These are phyloP conservation scores for Glaciozyma antarctica DNA, from an alignment of 768 basidiomycete genomes.

Conservation along the genomic window DNA sequence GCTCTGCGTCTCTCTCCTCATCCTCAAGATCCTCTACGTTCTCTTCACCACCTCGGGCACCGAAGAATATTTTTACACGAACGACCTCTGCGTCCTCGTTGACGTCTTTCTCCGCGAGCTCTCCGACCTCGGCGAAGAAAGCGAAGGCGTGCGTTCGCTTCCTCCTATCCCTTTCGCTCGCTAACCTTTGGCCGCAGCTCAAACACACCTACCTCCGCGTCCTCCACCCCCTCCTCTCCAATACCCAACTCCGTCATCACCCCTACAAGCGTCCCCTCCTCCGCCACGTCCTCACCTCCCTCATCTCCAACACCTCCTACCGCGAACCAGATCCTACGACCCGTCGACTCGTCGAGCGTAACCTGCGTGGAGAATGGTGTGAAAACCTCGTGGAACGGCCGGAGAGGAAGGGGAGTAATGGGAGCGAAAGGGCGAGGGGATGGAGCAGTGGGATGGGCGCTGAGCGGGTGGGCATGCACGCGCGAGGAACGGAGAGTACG, in stretches of 20 bases:
- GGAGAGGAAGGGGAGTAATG: not conserved
- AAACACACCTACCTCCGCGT: constrained; percentile 96
- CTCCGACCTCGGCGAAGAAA: constrained; percentile 81
- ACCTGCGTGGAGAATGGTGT: constrained; percentile 71
- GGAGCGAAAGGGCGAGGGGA: not conserved
- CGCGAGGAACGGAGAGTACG: constrained; percentile 17
- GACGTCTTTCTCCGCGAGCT: constrained; percentile 97
- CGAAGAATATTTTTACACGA: constrained; percentile 94
- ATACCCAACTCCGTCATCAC: constrained; percentile 72
- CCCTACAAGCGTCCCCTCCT: constrained; percentile 92
- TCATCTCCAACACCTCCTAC: constrained; percentile 55
- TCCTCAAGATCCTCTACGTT: constrained; percentile 87
- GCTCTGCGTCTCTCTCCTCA: constrained; percentile 83
- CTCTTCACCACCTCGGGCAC: constrained; percentile 88
- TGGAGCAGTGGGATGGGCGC: constrained; percentile 10
- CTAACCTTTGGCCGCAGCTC: constrained; percentile 45
- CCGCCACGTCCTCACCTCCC: constrained; percentile 65
- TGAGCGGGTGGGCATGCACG: not conserved
- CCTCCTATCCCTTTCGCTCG: not conserved
- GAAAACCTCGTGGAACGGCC: constrained; percentile 22
- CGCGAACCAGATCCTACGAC: constrained; percentile 80
- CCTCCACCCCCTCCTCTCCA: constrained; percentile 84
- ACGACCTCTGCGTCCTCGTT: constrained; percentile 88
- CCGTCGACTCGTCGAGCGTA: constrained; percentile 80
- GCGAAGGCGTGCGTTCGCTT: constrained; percentile 46